These are phyloP conservation scores for Anthoceros angustus DNA, from an alignment of 225 moss, liverwort and hornwort genomes.

Conservation along the genomic window DNA sequence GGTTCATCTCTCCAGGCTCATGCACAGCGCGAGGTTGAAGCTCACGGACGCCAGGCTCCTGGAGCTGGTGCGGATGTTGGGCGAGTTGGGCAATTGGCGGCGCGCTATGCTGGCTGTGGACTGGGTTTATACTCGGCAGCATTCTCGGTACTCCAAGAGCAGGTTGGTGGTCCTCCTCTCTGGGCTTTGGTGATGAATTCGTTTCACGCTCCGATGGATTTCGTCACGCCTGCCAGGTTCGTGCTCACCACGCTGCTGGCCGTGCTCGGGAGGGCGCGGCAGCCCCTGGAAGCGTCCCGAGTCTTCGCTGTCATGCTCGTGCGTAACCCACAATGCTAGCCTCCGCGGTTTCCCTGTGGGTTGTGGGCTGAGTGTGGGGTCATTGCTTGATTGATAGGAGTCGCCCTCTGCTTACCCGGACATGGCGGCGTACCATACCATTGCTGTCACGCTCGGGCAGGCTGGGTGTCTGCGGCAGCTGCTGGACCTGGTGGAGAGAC, in stretches of 20 bases:
- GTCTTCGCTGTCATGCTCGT: slow-evolving; percentile 85
- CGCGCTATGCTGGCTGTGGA: slow-evolving; percentile 73
- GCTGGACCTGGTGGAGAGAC: slow-evolving; percentile 37
- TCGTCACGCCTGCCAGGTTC: slow-evolving; percentile 30
- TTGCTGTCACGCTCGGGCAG: slow-evolving; percentile 77
- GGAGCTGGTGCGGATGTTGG: slow-evolving; percentile 53
- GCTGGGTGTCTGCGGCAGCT: slow-evolving; percentile 66
- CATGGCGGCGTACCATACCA: slow-evolving; percentile 72
- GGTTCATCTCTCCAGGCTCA: slow-evolving; percentile 48
- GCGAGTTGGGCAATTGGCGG: slow-evolving; percentile 66
- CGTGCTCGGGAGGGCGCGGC: slow-evolving; percentile 58
- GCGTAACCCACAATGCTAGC: slow-evolving; percentile 16
- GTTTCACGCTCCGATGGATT: neutral
- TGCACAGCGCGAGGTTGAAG: slow-evolving; percentile 83
- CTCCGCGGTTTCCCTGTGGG: neutral
- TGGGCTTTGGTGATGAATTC: neutral
- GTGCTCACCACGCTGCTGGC: slow-evolving; percentile 68
- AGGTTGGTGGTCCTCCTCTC: slow-evolving; percentile 24
- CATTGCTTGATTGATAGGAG: slow-evolving; percentile 28
- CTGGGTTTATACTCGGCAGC: slow-evolving; percentile 61
- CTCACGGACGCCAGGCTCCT: slow-evolving; percentile 67
- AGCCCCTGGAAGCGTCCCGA: slow-evolving; percentile 68
- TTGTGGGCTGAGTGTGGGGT: neutral
- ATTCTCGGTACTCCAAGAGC: slow-evolving; percentile 52
- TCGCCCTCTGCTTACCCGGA: slow-evolving; percentile 69